These are phyloP conservation scores for Leccinum barrowsii DNA, from an alignment of 768 basidiomycete genomes.

Conservation along the genomic window DNA sequence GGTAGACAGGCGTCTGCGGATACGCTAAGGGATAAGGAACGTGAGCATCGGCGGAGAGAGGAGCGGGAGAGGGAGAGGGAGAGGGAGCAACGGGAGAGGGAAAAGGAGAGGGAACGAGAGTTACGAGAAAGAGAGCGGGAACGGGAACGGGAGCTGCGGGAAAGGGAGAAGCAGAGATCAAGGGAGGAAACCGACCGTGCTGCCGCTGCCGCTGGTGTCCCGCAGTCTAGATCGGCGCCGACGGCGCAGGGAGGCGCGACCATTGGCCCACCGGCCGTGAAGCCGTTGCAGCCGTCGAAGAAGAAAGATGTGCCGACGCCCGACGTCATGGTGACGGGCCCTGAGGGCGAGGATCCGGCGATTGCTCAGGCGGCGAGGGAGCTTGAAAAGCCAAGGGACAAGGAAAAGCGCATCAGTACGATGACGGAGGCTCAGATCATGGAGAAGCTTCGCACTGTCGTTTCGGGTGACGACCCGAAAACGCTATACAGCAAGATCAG, in stretches of 20 bases:
- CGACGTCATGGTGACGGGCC: conserved; percentile 50
- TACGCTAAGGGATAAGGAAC: conserved; percentile 31
- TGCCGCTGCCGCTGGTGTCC: conserved; percentile 35
- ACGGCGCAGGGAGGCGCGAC: conserved; percentile 48
- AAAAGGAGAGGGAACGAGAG: conserved; percentile 34
- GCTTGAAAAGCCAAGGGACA: conserved; percentile 55
- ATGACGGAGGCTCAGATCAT: conserved; percentile 98
- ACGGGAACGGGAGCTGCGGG: conserved; percentile 23
- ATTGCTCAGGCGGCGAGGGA: conserved; percentile 71
- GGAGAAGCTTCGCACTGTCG: conserved; percentile 92
- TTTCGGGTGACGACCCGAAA: conserved; percentile 84
- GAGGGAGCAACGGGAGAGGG: background rate
- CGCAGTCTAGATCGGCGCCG: conserved; percentile 39
- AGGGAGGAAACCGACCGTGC: conserved; percentile 32
- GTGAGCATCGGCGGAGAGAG: conserved; percentile 36
- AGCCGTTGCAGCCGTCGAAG: conserved; percentile 73
- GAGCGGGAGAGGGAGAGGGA: conserved; percentile 18
- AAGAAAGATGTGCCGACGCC: conserved; percentile 42
- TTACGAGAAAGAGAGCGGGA: conserved; percentile 27
- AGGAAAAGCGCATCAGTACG: conserved; percentile 85
- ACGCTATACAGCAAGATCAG: conserved; percentile 92
- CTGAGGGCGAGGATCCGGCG: conserved; percentile 41
- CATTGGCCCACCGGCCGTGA: conserved; percentile 58
- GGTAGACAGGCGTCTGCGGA: conserved; percentile 41
- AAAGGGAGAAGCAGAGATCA: conserved; percentile 22